Evolutionary conservation across 345 rosid genomes (phyloP), one percentile per base, ranked within the genome.

Genomic region (Hibiscus mutabilis): DNA sequence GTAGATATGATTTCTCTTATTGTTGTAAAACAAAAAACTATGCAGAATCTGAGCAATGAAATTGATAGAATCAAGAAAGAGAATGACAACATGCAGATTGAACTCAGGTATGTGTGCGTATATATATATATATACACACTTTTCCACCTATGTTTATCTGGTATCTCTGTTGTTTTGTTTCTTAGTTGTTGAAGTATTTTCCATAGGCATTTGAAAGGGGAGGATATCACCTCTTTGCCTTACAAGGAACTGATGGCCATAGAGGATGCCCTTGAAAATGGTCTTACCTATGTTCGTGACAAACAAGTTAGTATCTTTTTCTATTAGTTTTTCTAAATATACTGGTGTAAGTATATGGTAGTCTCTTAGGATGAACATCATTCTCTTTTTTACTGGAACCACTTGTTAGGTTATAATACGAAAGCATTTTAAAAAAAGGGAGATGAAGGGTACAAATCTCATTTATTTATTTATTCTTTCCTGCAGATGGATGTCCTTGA

Each of bases 31-130:
- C 53, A 11, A 42, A 21, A 63, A 40, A 40, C 29, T 33, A 9
- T 33, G 40, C 79, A 84, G 87, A 80, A 77, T 71, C 86, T 86
- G 1, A 79, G 82, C 76, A 51, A 74, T 68, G 89, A 86, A 81
- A 79, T 84, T 68, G 86, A 84, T 24, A 74, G 86, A 46, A 76
- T 86, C 74, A 80, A 80, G 81, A 86, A 82, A 68, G 89, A 86
- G 84, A 86, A 84, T 61, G 86, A 86, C 57, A 74, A 66, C 78
- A 80, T 86, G 83, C 83, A 84, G 81, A 86, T 84, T 71, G 82
- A 80, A 72, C 87, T 86, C 72, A 72, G 82, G 90, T 82, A 58
- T 61, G 18, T 52, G n/a, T n/a, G n/a, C n/a, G n/a, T n/a, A n/a
- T n/a, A n/a, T n/a, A n/a, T n/a, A n/a, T n/a, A n/a, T n/a, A 25